These are phyloP conservation scores for Petunia axillaris DNA, from an alignment of 257 asterid species.

Conservation along the genomic window DNA sequence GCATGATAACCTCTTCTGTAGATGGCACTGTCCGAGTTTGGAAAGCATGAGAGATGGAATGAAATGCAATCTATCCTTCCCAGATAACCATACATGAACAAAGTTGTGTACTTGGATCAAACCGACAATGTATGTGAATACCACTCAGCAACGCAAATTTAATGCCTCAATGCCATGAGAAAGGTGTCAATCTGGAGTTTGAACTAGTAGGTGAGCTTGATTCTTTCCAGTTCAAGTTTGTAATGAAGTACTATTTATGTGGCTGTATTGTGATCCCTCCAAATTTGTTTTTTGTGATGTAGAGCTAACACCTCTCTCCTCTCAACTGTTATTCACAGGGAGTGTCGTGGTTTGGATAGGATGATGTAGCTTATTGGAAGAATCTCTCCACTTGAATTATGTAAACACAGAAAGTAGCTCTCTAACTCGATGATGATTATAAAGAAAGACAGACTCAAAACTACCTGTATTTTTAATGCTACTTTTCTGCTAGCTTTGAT, in stretches of 20 bases:
- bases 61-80: neutral
- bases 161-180: neutral
- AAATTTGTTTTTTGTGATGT: neutral
- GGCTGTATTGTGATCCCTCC: neutral
- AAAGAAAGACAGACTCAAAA: neutral
- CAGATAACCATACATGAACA: neutral
- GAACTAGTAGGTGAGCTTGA: neutral
- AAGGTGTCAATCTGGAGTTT: constrained; percentile 18
- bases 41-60: constrained; percentile 57
- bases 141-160: neutral
- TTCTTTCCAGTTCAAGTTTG: neutral
- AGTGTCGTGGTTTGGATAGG: neutral
- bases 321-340: neutral
- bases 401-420: constrained; percentile 4
- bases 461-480: neutral
- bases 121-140: neutral
- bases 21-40: constrained; percentile 90
- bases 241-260: neutral
- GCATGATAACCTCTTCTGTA: constrained; percentile 89
- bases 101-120: constrained; percentile 2
- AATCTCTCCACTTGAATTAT: neutral
- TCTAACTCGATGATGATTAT: neutral
- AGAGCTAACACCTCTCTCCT: neutral
- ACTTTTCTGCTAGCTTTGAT: neutral
- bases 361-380: neutral